These are phyloP conservation scores for Penicillium sp. DNA, from an alignment of 2,329 filamentous ascomycete species.

Conservation along the genomic window DNA sequence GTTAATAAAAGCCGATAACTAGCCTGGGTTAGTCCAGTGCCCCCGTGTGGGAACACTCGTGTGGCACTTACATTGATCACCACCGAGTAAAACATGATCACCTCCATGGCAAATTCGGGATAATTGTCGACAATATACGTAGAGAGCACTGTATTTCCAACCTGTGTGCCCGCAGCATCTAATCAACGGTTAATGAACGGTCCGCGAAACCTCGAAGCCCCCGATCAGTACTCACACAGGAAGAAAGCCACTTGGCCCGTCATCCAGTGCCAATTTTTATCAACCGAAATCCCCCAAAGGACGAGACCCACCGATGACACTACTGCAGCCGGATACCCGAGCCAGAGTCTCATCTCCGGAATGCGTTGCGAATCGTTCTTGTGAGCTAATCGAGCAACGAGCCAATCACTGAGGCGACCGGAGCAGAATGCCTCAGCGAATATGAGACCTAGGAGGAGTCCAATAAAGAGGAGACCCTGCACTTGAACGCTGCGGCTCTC, in stretches of 20 bases:
- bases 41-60: background rate
- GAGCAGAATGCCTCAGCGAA: background rate
- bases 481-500: background rate
- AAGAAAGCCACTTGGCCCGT: background rate
- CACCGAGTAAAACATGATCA: background rate
- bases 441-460: background rate
- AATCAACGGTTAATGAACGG: background rate
- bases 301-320: constrained; percentile 2
- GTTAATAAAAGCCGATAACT: constrained; percentile 4
- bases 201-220: background rate
- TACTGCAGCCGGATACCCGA: background rate
- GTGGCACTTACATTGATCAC: background rate
- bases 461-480: background rate
- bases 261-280: constrained; percentile 1
- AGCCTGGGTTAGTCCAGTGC: background rate
- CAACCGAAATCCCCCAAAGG: background rate
- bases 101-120: background rate
- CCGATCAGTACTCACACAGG: background rate
- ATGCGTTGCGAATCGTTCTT: background rate
- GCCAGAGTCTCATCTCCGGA: constrained; percentile 1
- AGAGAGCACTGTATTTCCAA: background rate
- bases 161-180: background rate
- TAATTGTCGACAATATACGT: background rate
- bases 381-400: background rate
- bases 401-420: background rate